Base-by-base conservation (phyloP, 768 basidiomycete species). In the Pleurotus sapidus region DNA sequence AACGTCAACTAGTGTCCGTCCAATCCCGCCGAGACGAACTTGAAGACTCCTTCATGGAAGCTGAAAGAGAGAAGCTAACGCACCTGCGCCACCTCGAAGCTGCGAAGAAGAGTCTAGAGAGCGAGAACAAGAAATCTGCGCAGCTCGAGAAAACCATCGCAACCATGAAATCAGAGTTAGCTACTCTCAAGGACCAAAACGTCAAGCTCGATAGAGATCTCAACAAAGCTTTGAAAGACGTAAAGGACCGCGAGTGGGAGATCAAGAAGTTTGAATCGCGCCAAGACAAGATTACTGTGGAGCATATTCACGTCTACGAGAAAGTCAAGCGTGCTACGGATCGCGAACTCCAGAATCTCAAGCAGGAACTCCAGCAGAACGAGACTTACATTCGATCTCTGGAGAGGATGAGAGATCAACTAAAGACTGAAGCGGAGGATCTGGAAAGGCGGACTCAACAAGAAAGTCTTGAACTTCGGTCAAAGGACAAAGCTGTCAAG, bases 201-300 rank as follows among this genome's bases (percentile, higher is more conserved):
- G 70, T 74, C 58, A 90, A 88, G 73, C 81, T 85, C 64, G 90
- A 96, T 59, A 79, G 85, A 9, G 93, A 93, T 14, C 77, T 95
- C 38, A 88, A 89, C 65, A 89, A 92, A 65, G 84, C 87, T 8
- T 76, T 90, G n/a, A 79, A 81, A 6, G 92, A 95, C 58, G 75
- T 96, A 48, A 88, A 91, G 67, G 79, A 78, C 43, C 84, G 88
- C 48, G 92, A 97, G 63, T 89, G 87, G 83, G 91, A 95, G 57
- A 82, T 93, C 61, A 91, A 87, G 61, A 89, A 95, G 61, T 74
- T 98, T 7, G 86, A 90, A 53, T 88, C 91, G 2, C 86, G 82
- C 67, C 90, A 97, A 67, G 93, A 98, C 76, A 98, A 95, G 76
- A 97, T 92, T n/a, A 95, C 97, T 58, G 95, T 98, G 45, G 95